phyloP scores from a whole-genome alignment of 805 yeast genomes.

The Wickerhamomyces chaumierensis region DNA sequence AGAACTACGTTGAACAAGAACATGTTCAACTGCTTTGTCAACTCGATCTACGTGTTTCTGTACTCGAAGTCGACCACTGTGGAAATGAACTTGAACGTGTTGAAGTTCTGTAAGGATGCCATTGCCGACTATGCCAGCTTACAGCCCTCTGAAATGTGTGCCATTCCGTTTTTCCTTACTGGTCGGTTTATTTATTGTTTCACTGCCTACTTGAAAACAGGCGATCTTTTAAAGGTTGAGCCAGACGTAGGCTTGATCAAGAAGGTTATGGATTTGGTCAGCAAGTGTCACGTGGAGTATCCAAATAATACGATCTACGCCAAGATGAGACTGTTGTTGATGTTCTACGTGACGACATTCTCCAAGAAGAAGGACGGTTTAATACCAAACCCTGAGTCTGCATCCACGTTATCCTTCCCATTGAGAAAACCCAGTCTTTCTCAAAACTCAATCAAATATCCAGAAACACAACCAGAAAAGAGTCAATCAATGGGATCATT shows the following conservation, averaged over 20 bases:
- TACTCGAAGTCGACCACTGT: slow-evolving; percentile 12
- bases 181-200: slow-evolving; percentile 19
- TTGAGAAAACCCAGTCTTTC: no score
- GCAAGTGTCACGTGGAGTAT: slow-evolving; percentile 8
- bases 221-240: slow-evolving; percentile 12
- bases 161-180: slow-evolving; percentile 13
- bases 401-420: no score
- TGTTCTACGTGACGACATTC: slow-evolving; percentile 19
- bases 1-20: slow-evolving; percentile 6
- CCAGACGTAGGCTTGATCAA: slow-evolving; percentile 9
- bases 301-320: slow-evolving; percentile 12
- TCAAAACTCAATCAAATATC: no score
- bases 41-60: slow-evolving; percentile 17
- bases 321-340: slow-evolving; percentile 15
- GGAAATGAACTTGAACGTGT: slow-evolving; percentile 12
- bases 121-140: slow-evolving; percentile 9
- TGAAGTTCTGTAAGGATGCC: slow-evolving; percentile 12
- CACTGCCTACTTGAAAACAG: slow-evolving; percentile 16
- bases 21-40: slow-evolving; percentile 11
- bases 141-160: slow-evolving; percentile 8
- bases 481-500: no score
- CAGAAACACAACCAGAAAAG: no score
- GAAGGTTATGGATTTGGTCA: slow-evolving; percentile 8
- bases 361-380: slow-evolving; percentile 17
- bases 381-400: no score